These are phyloP conservation scores for Coccinonectria pachysandricola DNA, from an alignment of 2,329 filamentous ascomycete genomes.

Conservation along the genomic window DNA sequence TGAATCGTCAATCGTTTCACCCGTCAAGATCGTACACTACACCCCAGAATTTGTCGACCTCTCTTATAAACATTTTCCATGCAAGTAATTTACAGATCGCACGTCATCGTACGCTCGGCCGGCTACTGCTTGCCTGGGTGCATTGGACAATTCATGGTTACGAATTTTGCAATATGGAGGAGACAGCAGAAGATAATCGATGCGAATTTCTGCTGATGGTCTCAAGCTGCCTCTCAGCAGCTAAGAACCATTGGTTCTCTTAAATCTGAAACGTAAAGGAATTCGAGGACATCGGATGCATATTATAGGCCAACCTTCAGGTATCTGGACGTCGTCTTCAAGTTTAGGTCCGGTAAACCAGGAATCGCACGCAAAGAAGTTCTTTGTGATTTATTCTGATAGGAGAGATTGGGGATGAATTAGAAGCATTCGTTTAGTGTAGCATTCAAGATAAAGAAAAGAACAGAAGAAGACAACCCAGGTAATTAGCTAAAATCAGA, in stretches of 20 bases:
- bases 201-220: no score
- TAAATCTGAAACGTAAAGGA: no score
- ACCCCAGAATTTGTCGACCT: slow-evolving; percentile 35
- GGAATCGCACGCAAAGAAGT: no score
- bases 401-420: no score
- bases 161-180: slow-evolving; percentile 45
- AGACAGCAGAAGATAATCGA: slow-evolving; percentile 23
- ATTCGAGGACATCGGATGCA: no score
- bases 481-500: no score
- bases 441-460: no score
- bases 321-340: no score
- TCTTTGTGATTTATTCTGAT: no score
- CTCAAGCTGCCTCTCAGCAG: slow-evolving; percentile 16
- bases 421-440: no score
- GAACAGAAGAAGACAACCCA: no score
- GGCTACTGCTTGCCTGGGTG: slow-evolving; percentile 38
- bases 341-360: no score
- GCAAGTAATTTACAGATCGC: slow-evolving; percentile 44
- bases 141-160: slow-evolving; percentile 55
- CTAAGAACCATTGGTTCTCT: slow-evolving; percentile 10
- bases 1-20: slow-evolving; percentile 22
- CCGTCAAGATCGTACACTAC: slow-evolving; percentile 25
- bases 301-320: slow-evolving; percentile 12
- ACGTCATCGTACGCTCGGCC: slow-evolving; percentile 46
- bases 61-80: slow-evolving; percentile 40